Evolutionary conservation across 371 early-diverging fungal species (phyloP).

Genomic region (Mortierella sp.): DNA sequence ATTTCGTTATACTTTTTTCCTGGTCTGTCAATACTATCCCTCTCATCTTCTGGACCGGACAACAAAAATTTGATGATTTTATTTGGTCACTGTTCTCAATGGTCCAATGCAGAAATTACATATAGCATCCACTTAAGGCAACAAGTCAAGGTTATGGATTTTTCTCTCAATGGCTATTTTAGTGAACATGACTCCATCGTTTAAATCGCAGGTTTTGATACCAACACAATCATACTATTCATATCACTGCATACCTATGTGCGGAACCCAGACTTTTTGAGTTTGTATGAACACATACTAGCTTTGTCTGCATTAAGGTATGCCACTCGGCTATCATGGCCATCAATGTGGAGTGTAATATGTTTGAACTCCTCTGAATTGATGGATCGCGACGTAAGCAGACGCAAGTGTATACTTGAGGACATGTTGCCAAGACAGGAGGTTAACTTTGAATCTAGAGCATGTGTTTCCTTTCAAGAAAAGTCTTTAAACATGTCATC

Average conservation of each 20-base stretch:
- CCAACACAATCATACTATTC: not conserved
- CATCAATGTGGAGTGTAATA: not conserved
- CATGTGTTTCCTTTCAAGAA: not conserved
- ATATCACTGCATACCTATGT: not conserved
- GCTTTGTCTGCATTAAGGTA: not conserved
- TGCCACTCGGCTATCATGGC: not conserved
- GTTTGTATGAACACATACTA: not conserved
- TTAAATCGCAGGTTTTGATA: not conserved
- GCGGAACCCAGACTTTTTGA: not conserved
- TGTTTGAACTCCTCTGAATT: not conserved
- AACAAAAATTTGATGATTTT: too few relatives aligned
- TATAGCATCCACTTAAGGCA: too few relatives aligned
- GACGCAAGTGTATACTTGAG: not conserved
- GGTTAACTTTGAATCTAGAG: not conserved
- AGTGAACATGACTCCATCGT: too few relatives aligned
- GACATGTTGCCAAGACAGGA: not conserved
- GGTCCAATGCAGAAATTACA: too few relatives aligned
- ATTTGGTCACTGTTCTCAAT: not conserved
- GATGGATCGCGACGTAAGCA: not conserved
- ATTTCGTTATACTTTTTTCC: not conserved
- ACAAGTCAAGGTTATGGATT: too few relatives aligned
- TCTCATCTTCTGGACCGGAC: too few relatives aligned
- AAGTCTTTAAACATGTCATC: too few relatives aligned
- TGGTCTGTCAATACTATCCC: not conserved
- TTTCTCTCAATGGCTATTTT: too few relatives aligned